phyloP scores from a whole-genome alignment of 305 asterid genomes.

The Solanum hybrid region DNA sequence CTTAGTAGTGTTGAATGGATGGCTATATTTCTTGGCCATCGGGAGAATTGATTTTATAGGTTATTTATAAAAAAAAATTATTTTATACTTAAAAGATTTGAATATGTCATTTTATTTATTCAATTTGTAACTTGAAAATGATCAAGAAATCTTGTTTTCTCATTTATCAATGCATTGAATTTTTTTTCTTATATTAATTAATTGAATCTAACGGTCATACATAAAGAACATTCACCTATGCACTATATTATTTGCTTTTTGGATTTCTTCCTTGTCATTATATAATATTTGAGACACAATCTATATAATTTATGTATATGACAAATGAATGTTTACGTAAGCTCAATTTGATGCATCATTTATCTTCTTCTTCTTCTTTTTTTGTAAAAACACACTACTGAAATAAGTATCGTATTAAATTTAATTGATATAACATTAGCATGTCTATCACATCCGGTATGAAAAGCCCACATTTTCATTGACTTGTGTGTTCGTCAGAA shows the following conservation, averaged over 20 bases:
- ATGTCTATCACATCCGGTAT: constrained; percentile 7
- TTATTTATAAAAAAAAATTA: no score
- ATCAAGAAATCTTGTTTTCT: no score
- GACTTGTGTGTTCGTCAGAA: not conserved
- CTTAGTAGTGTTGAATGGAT: not conserved
- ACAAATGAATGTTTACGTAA: not conserved
- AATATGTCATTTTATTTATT: not conserved
- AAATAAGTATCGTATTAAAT: not conserved
- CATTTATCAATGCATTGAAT: not conserved
- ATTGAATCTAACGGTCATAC: not conserved
- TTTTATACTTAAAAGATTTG: not conserved
- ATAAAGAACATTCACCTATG: not conserved
- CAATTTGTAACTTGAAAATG: not conserved
- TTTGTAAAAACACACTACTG: not conserved
- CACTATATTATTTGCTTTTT: not conserved
- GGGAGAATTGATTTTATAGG: not conserved
- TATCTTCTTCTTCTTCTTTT: no score
- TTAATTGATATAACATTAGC: constrained; percentile 3
- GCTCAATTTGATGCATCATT: not conserved
- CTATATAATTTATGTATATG: not conserved
- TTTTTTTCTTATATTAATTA: not conserved
- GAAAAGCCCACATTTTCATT: constrained; percentile 14
- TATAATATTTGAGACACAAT: not conserved
- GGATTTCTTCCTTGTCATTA: not conserved
- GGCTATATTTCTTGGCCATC: not conserved